phyloP scores from a whole-genome alignment of 176 grass and related monocot genomes.

The Aegilops sharonensis region DNA sequence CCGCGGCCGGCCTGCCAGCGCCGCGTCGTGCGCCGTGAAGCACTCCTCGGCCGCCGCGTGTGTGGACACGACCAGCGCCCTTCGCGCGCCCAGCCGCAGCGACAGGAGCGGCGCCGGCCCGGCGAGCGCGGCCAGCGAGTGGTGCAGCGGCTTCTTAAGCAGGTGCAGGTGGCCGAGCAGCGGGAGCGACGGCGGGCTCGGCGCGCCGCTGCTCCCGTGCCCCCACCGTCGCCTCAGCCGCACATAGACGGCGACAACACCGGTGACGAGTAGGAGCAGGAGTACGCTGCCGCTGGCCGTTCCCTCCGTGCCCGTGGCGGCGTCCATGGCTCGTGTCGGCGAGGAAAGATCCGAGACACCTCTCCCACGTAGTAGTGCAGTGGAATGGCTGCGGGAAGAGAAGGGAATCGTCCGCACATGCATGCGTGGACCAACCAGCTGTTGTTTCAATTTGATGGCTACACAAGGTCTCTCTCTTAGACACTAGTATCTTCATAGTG shows the following conservation, averaged over 20 bases:
- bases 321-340: background rate
- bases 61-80: slow-evolving; percentile 48
- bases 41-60: slow-evolving; percentile 53
- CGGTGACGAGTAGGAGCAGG: background rate
- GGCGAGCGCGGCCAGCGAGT: slow-evolving; percentile 20
- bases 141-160: slow-evolving; percentile 48
- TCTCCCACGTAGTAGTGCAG: background rate
- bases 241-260: background rate
- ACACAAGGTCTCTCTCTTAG: too few species aligned
- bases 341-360: background rate
- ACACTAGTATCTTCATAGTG: too few species aligned
- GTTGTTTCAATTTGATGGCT: too few species aligned
- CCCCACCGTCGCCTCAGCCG: background rate
- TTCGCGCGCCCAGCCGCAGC: slow-evolving; percentile 52
- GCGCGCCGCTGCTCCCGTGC: background rate
- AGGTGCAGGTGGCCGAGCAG: slow-evolving; percentile 67
- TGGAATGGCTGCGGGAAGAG: too few species aligned
- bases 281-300: background rate
- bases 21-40: slow-evolving; percentile 50
- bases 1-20: slow-evolving; percentile 45
- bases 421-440: too few species aligned
- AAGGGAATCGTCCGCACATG: too few species aligned
- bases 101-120: slow-evolving; percentile 33
- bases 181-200: slow-evolving; percentile 36
- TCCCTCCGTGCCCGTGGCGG: background rate